A percentile compares a stretch with the other conserved stretches of the same genome.
Conservation (phyloP, 441 rosid species). For the Manihot esculenta region DNA sequence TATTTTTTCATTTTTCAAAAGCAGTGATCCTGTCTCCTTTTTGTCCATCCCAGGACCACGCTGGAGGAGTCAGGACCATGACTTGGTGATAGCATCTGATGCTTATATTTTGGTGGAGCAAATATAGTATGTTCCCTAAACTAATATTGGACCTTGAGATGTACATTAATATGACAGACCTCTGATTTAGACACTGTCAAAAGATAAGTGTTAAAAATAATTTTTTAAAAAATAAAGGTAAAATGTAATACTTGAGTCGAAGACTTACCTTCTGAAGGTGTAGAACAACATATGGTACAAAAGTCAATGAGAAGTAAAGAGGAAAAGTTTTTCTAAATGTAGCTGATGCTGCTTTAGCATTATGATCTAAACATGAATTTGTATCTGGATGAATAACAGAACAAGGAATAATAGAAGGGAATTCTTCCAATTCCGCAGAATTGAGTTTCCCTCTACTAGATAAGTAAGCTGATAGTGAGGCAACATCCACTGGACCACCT, state of each 20-base stretch:
- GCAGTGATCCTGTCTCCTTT: neutral
- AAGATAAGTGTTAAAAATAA: slow-evolving; percentile 11
- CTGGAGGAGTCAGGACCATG: neutral
- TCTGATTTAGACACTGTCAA: slow-evolving; percentile 2
- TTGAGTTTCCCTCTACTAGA: slow-evolving; percentile 47
- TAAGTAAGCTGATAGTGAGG: slow-evolving; percentile 65
- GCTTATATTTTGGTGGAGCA: slow-evolving; percentile 3
- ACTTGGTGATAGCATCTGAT: neutral
- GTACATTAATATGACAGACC: neutral
- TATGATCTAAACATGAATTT: slow-evolving; percentile 71
- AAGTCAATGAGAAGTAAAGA: slow-evolving; percentile 88
- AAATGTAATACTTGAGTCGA: no score
- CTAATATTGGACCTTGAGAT: neutral
- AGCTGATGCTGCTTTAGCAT: slow-evolving; percentile 84
- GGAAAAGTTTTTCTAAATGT: slow-evolving; percentile 98
- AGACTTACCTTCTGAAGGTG: slow-evolving; percentile 78
- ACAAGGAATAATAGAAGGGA: slow-evolving; percentile 84
- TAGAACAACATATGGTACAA: slow-evolving; percentile 94
- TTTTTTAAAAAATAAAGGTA: no score
- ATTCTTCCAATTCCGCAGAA: slow-evolving; percentile 63
- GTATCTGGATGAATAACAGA: slow-evolving; percentile 87
- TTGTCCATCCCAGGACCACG: neutral
- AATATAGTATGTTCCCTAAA: neutral
- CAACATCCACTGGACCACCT: slow-evolving; percentile 77
- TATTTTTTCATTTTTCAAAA: neutral